Evolutionary conservation across 176 grass and related monocot species (phyloP), one percentile per base, ranked within the genome.

Genomic region (Elaeis guineensis): DNA sequence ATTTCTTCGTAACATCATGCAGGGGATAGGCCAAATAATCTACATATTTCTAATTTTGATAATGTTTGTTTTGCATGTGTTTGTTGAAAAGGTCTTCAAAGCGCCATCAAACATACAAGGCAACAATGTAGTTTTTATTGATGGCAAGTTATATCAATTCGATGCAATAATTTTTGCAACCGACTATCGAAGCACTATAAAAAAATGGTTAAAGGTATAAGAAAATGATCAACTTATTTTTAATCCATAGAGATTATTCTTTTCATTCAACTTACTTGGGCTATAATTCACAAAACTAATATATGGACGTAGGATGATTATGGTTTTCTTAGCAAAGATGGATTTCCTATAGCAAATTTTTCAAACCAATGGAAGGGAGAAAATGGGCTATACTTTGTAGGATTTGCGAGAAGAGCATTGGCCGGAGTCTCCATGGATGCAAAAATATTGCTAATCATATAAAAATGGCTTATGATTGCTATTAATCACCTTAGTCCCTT

Each of bases 31-130:
- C 28, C 28, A 29, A 6, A 5, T 29, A 29, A 29, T 29, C 0
- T 0, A 1, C 9, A 39, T 39, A 8, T 39, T 2, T 39, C 2
- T 39, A 1, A 39, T 39, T 39, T 39, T 39, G 8, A 2, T 39
- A 1, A 39, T 11, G 8, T 39, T 2, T 39, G 32, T 39, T 39
- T 39, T 8, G 39, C 21, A 61, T 69, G 17, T 60, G 6, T 72
- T 32, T 4, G 7, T 17, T 23, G 25, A 23, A 1, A 55, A 76
- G 75, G 86, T 84, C 49, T 24, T 87, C 7, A 63, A 66, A 22
- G 63, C 58, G 21, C 28, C 72, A 15, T 78, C 69, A 64, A 63
- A 20, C 20, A 55, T 63, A 4, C 24, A 49, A 7, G 70, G 19
- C 4, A 63, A 73, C 21, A 3, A 5, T 6, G 51, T 73, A 8